phyloP scores from a whole-genome alignment of 2,329 filamentous ascomycete genomes.

The Emmonsiellopsis sp. region DNA sequence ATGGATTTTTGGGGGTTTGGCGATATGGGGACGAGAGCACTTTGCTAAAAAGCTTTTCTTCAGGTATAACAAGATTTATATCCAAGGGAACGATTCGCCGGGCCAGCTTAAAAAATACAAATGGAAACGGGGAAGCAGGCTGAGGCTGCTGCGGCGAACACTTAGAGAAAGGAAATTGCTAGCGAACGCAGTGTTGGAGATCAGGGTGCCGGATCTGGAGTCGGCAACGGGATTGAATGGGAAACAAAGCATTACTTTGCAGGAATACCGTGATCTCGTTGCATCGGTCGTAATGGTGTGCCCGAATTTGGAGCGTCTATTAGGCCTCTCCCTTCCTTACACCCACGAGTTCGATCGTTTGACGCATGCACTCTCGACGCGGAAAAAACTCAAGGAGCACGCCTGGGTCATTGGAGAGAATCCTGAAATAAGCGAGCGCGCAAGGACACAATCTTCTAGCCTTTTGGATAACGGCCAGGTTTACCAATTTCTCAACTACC shows the following conservation, averaged over 20 bases:
- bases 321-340: conserved; percentile 45
- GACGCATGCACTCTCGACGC: conserved; percentile 46
- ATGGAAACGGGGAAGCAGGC: conserved; percentile 39
- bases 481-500: conserved; percentile 44
- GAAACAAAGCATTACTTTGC: conserved; percentile 31
- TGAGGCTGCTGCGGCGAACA: conserved; percentile 46
- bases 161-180: conserved; percentile 42
- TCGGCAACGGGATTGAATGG: conserved; percentile 27
- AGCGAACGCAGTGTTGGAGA: conserved; percentile 43
- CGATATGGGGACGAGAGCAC: not conserved
- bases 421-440: conserved; percentile 27
- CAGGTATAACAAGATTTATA: conserved; percentile 42
- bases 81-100: conserved; percentile 39
- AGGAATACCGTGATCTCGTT: conserved; percentile 43
- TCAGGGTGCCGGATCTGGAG: conserved; percentile 44
- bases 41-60: conserved; percentile 8
- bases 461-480: conserved; percentile 39
- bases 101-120: conserved; percentile 39
- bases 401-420: conserved; percentile 46
- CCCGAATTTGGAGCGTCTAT: conserved; percentile 46
- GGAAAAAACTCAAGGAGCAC: conserved; percentile 44
- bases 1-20: not conserved
- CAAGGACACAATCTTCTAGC: conserved; percentile 21
- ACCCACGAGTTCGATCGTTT: conserved; percentile 45
- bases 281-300: conserved; percentile 51